Percentiles rank a stretch among this genome's conserved stretches.
These are phyloP conservation scores for Albifimbria verrucaria DNA, from an alignment of 2,329 filamentous ascomycete species.

Conservation along the genomic window DNA sequence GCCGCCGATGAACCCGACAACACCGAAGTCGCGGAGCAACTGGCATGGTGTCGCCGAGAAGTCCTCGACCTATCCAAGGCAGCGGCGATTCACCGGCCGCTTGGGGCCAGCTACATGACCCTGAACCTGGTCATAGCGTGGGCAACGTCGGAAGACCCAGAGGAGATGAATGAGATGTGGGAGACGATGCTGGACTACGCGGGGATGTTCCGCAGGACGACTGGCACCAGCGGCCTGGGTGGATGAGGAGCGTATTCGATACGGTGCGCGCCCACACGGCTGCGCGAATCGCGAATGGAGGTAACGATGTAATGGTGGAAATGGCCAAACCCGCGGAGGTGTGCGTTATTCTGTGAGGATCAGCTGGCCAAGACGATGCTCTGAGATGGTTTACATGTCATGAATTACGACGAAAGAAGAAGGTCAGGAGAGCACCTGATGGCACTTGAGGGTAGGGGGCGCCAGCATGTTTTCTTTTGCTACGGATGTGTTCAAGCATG, in stretches of 20 bases:
- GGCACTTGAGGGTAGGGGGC: too few relatives aligned
- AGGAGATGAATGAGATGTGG: conserved; percentile 5
- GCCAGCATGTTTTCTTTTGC: too few relatives aligned
- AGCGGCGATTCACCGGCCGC: conserved; percentile 17
- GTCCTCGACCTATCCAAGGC: conserved; percentile 16
- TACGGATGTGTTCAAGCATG: too few relatives aligned
- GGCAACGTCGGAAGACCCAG: conserved; percentile 23
- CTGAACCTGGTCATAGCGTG: conserved; percentile 21
- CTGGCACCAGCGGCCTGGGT: conserved; percentile 2
- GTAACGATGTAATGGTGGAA: too few relatives aligned
- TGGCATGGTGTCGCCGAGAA: conserved; percentile 16
- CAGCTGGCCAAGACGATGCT: too few relatives aligned
- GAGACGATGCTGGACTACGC: conserved; percentile 15
- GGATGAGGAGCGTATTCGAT: background rate
- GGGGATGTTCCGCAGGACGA: conserved; percentile 11
- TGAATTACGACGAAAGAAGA: too few relatives aligned
- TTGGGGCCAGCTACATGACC: conserved; percentile 24
- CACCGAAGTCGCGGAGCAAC: conserved; percentile 11
- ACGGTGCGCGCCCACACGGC: background rate
- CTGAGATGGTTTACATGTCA: too few relatives aligned
- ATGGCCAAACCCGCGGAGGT: too few relatives aligned
- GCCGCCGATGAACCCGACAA: conserved; percentile 14
- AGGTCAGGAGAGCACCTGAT: too few relatives aligned
- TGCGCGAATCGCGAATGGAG: too few relatives aligned
- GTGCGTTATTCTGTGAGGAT: too few relatives aligned